Evolutionary conservation across 371 early-diverging fungal species (phyloP).

Genomic region (Mucor racemosus): DNA sequence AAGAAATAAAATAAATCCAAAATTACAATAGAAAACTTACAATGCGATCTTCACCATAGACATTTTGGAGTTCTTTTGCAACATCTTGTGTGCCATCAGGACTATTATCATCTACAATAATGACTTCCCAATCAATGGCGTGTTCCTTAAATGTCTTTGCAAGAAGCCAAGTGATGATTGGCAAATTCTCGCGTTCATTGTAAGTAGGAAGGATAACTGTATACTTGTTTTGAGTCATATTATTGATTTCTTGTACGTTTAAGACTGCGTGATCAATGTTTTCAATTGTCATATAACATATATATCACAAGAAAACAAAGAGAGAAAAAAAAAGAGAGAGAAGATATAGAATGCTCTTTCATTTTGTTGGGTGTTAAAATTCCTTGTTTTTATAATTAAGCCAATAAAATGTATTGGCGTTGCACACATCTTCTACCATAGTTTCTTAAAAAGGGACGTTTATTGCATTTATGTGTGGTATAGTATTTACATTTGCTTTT

Average conservation of each 20-base stretch:
- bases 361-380: not conserved
- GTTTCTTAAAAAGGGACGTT: slow-evolving; percentile 1
- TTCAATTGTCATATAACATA: slow-evolving; percentile 23
- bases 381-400: not conserved
- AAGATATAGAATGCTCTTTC: no score
- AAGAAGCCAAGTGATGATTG: slow-evolving; percentile 92
- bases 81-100: slow-evolving; percentile 98
- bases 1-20: not conserved
- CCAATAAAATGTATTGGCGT: slow-evolving; percentile 11
- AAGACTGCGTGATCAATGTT: slow-evolving; percentile 42
- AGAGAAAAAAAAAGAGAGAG: slow-evolving; percentile 2
- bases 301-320: slow-evolving; percentile 2
- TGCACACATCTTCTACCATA: not conserved
- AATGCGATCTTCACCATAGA: slow-evolving; percentile 90
- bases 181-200: slow-evolving; percentile 98
- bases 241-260: slow-evolving; percentile 37
- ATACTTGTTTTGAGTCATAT: slow-evolving; percentile 65
- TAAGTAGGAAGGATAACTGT: slow-evolving; percentile 98
- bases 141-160: slow-evolving; percentile 85
- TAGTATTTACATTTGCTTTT: slow-evolving; percentile 1
- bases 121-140: slow-evolving; percentile 91
- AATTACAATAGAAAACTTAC: slow-evolving; percentile 49
- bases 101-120: slow-evolving; percentile 98
- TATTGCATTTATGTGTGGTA: slow-evolving; percentile 1
- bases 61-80: slow-evolving; percentile 83